Base-by-base conservation (phyloP, 2,329 filamentous ascomycete genomes). In the Fusarium sp. region DNA sequence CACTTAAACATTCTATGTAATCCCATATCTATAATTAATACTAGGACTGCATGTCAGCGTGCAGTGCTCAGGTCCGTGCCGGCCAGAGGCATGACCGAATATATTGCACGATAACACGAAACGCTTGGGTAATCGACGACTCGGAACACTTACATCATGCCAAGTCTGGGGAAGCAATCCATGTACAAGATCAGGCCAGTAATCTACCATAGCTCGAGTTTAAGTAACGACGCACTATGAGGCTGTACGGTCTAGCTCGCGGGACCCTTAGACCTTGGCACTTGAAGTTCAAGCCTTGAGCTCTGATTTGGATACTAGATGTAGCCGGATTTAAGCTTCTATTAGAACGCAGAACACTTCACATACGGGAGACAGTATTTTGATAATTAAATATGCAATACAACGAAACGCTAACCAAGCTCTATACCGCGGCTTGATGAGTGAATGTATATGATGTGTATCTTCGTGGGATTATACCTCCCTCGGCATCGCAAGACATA, bases 381-480 rank as follows among this genome's bases (percentile, higher is more conserved):
- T 16, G n/a, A 27, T 9, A 40, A 27, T 24, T 30, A 46, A 22
- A 20, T 25, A 41, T 41, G 22, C 14, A 18, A 22, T 20, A 14
- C 14, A 14, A 56, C 24, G 22, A 42, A 55, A 42, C 48, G n/a
- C 27, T 18, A 10, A 46, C 24, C 30, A 45, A 55, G 47, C 47
- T 44, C 42, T 47, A 29, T 27, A 34, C 22, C 10, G 20, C 20
- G 41, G 40, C 46, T 60, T 53, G 34, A 47, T 27, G 42, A 67
- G 66, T 30, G 64, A 75, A 68, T 58, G 56, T 62, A 55, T 61
- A 66, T 54, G 48, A 42, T 42, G 29, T 55, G 40, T 62, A 59
- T 57, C 53, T 65, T 49, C 56, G 34, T 11, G 57, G 55, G 45
- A 67, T 57, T 49, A 18, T 41, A 40, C 30, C 40, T 53, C 44